Evolutionary conservation across 345 rosid species (phyloP), one percentile per base, ranked within the genome.

Genomic region (Syzygium aqueum): DNA sequence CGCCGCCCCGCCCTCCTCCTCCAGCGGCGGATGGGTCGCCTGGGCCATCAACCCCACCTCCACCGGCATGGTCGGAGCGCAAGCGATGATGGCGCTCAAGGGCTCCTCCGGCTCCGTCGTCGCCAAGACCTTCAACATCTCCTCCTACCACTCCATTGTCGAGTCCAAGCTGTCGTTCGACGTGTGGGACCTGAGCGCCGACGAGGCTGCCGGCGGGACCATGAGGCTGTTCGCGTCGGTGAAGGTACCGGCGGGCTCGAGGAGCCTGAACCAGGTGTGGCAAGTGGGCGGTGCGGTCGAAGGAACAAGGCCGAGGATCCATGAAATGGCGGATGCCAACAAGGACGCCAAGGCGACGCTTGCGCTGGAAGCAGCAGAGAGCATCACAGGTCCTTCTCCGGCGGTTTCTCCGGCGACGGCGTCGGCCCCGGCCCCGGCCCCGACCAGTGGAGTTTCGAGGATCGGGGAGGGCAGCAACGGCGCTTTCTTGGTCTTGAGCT

Each of bases 41-140:
- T 97, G 98, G 99, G 99, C 93, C 28, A 90, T 97, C 82, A 97
- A 97, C 84, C 98, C 95, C 5, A 93, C 90, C 43, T 91, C 40
- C 14, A 86, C 82, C 7, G 93, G 92, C 50, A 97, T 97, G 99
- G 8, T 0, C 0, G 99, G 98, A 17, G 87, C 95, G 23, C 99
- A 97, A 88, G 91, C 96, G 2, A 86, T 97, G 51, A 51, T 96
- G 12, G 98, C 98, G 23, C 77, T 91, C 84, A 94, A 73, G 49
- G 21, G 90, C 91, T 84, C 82, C 84, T 11, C 86, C 77, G 88
- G 91, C 78, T 33, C 89, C 84, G 57, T 91, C 6, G 86, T 87
- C 27, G 91, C 92, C 84, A 92, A 77, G 85, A 94, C 95, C 14
- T 95, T 91, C 91, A 91, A 95, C 89, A 87, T 97, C 78, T 88